Conservation (phyloP, 306 rosid species). For the Inga laurina region DNA sequence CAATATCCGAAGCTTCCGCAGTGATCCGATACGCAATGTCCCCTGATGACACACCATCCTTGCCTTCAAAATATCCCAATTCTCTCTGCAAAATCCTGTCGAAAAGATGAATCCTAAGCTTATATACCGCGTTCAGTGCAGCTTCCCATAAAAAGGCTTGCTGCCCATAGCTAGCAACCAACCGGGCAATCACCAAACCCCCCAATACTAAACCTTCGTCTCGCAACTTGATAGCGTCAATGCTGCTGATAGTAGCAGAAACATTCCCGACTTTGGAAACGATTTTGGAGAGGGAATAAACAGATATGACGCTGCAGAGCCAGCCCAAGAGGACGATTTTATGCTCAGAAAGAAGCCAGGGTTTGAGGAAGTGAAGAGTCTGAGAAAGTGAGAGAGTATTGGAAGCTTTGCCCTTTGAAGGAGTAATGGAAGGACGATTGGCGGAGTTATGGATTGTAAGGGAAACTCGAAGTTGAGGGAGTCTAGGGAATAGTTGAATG, state of each 20-base stretch:
- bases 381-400: constrained; percentile 28
- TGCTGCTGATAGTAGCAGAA: constrained; percentile 35
- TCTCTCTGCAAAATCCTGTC: constrained; percentile 65
- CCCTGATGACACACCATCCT: constrained; percentile 52
- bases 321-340: constrained; percentile 63
- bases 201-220: constrained; percentile 49
- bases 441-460: constrained; percentile 28
- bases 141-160: constrained; percentile 89
- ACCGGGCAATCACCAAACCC: constrained; percentile 50
- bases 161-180: constrained; percentile 63
- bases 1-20: constrained; percentile 84
- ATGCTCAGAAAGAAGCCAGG: constrained; percentile 49
- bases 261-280: constrained; percentile 49
- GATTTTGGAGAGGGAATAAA: constrained; percentile 57
- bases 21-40: constrained; percentile 81
- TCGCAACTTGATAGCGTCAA: constrained; percentile 26
- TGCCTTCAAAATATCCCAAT: constrained; percentile 56
- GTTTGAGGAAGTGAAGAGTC: constrained; percentile 51
- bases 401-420: constrained; percentile 12
- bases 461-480: not conserved
- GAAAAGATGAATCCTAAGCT: constrained; percentile 59
- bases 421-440: constrained; percentile 28
- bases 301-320: constrained; percentile 78
- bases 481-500: constrained; percentile 2
- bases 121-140: constrained; percentile 57